Evolutionary conservation across 2,329 filamentous ascomycete genomes (phyloP).

Genomic region (Trichothecium sympodiale): DNA sequence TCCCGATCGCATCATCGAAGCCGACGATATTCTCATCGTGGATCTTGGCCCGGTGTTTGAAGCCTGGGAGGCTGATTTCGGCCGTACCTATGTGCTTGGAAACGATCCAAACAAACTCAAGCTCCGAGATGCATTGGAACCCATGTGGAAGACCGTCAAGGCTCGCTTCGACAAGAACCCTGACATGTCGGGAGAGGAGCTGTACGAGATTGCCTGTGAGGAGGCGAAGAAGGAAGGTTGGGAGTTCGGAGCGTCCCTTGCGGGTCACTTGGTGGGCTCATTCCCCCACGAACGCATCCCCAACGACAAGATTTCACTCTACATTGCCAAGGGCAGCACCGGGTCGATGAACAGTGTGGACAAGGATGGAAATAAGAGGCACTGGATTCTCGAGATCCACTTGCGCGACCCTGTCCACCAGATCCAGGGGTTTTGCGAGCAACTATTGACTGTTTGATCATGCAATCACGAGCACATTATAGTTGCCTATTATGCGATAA

Average conservation of each 20-base stretch:
- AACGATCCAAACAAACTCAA: constrained; percentile 30
- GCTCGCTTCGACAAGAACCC: constrained; percentile 22
- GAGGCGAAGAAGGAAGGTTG: constrained; percentile 27
- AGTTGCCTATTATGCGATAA: too few species aligned
- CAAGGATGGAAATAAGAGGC: constrained; percentile 27
- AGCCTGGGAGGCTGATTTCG: constrained; percentile 41
- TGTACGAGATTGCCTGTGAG: constrained; percentile 31
- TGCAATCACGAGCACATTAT: background rate
- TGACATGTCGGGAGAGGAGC: constrained; percentile 34
- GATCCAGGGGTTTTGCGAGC: constrained; percentile 32
- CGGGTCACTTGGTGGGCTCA: constrained; percentile 37
- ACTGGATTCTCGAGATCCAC: constrained; percentile 41
- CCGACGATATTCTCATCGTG: constrained; percentile 38
- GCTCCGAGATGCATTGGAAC: constrained; percentile 33
- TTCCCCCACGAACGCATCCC: constrained; percentile 41
- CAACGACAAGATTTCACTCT: constrained; percentile 30
- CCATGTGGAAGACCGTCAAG: constrained; percentile 34
- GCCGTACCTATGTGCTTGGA: constrained; percentile 39
- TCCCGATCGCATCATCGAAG: constrained; percentile 32
- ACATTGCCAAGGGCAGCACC: constrained; percentile 31
- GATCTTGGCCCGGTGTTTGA: constrained; percentile 42
- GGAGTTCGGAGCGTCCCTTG: constrained; percentile 30
- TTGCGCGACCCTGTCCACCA: constrained; percentile 25
- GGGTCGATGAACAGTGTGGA: constrained; percentile 26
- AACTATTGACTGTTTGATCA: constrained; percentile 15